Evolutionary conservation across 805 yeast species (phyloP).

Genomic region (Komagataella pseudopastoris): DNA sequence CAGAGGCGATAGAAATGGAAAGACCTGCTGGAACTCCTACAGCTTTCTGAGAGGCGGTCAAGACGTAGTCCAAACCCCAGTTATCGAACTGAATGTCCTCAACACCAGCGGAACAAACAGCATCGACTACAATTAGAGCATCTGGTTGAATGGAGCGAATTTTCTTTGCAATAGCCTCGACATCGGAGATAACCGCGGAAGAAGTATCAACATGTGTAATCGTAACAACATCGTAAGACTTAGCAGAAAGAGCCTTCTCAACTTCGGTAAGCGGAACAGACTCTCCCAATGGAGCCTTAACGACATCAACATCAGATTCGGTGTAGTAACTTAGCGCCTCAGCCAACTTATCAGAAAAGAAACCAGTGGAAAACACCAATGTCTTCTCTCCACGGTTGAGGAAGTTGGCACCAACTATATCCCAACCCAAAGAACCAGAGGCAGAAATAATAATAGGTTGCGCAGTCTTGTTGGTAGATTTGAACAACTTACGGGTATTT

Average conservation of each 20-base stretch:
- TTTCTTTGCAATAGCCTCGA: conserved; percentile 45
- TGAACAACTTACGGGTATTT: conserved; percentile 62
- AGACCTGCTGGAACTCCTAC: conserved; percentile 91
- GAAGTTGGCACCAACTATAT: conserved; percentile 69
- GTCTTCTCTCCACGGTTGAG: conserved; percentile 53
- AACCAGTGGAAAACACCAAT: conserved; percentile 81
- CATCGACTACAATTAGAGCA: conserved; percentile 78
- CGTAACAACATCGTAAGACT: conserved; percentile 52
- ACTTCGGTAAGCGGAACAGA: conserved; percentile 44
- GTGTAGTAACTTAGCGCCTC: conserved; percentile 63
- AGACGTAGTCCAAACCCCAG: conserved; percentile 82
- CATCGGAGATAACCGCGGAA: conserved; percentile 78
- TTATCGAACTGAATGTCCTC: conserved; percentile 75
- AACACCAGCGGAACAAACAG: conserved; percentile 89
- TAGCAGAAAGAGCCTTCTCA: conserved; percentile 32
- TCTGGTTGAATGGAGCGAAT: conserved; percentile 61
- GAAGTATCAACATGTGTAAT: conserved; percentile 95
- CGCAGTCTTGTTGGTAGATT: conserved; percentile 48
- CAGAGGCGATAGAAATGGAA: conserved; percentile 62
- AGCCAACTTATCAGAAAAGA: conserved; percentile 73
- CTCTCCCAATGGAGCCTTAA: conserved; percentile 66
- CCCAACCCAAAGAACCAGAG: conserved; percentile 95
- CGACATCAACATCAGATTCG: conserved; percentile 51
- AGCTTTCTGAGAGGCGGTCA: conserved; percentile 94
- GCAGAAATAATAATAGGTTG: conserved; percentile 81